phyloP scores from a whole-genome alignment of 768 basidiomycete genomes.

The Lactarius deliciosus region DNA sequence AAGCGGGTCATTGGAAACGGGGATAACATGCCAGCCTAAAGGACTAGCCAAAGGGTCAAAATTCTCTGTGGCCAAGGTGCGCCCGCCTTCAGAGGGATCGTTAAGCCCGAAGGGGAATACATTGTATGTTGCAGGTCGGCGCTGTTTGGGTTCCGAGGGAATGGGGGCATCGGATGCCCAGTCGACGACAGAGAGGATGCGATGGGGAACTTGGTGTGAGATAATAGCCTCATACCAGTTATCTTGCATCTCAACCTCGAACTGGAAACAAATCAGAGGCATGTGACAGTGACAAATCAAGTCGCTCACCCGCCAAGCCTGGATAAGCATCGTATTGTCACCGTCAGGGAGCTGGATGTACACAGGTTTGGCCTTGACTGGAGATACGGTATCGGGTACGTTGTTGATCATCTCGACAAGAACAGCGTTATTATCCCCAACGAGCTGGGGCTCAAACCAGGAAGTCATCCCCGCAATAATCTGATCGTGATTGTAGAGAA shows the following conservation, averaged over 20 bases:
- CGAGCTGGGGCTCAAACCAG: conserved; percentile 44
- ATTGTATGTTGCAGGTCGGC: conserved; percentile 50
- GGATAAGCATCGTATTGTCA: conserved; percentile 58
- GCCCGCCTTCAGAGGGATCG: conserved; percentile 73
- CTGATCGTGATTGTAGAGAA: conserved; percentile 49
- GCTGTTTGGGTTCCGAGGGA: conserved; percentile 35
- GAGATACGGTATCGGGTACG: conserved; percentile 75
- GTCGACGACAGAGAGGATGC: conserved; percentile 87
- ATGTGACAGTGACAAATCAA: not conserved
- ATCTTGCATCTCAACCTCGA: conserved; percentile 91
- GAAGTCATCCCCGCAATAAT: conserved; percentile 52
- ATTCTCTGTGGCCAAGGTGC: conserved; percentile 59
- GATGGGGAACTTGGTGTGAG: conserved; percentile 67
- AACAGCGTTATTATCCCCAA: conserved; percentile 44
- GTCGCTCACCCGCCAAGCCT: conserved; percentile 76
- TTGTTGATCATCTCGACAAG: conserved; percentile 49
- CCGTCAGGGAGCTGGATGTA: conserved; percentile 79
- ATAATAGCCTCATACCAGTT: conserved; percentile 96
- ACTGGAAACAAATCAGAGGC: conserved; percentile 40
- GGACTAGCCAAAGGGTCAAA: conserved; percentile 81
- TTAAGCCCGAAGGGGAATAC: conserved; percentile 83
- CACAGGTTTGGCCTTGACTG: conserved; percentile 77
- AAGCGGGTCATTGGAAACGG: conserved; percentile 65
- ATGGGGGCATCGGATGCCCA: conserved; percentile 84
- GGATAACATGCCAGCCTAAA: conserved; percentile 88